Base-by-base conservation (phyloP, 306 rosid genomes). In the Chamaecrista fasciculata region DNA sequence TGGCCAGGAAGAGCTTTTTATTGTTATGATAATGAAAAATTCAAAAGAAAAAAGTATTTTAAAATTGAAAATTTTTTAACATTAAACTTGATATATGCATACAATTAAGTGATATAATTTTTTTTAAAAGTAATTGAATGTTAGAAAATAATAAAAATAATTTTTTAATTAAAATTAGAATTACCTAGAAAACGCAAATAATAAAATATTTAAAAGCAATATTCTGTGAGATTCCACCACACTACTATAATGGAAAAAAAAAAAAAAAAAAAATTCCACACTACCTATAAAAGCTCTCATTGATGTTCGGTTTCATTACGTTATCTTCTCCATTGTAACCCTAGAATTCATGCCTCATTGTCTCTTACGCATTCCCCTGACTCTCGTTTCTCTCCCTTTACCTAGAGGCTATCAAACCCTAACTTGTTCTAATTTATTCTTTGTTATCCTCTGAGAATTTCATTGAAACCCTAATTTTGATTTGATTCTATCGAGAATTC, bases 291-390 rank as follows among this genome's bases (percentile, higher is more conserved):
- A 63, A 69, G 11, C 3, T 36, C 78, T 63, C 57, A 59, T 68
- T 14, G 70, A 39, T 43, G 60, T 26, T 34, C 53, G n/a, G 3
- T 71, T 2, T 14, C 71, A 3, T 46, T 63, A 42, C 80, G 69
- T 79, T 79, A 76, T 79, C 80, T 64, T 74, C 77, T 56, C 44
- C 55, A 2, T 28, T 28, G 72, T 67, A 69, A 79, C 83, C 88
- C 83, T 83, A 76, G 76, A 18, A 62, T 49, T 62, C 26, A 4
- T 3, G 21, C 14, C 37, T 43, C 8, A 20, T 49, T 75, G 16
- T 67, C 28, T 26, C 56, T 49, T 20, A 18, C 36, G 2, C 26
- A 6, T 29, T 55, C 11, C 12, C 18, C 21, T 39, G 15, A 2
- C 14, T 18, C 25, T 29, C 15, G 3, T 15, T 31, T 40, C 8